Evolutionary conservation across 2,329 filamentous ascomycete genomes (phyloP), one percentile per base, ranked within the genome.

Genomic region (Leptoxyphium fumago): DNA sequence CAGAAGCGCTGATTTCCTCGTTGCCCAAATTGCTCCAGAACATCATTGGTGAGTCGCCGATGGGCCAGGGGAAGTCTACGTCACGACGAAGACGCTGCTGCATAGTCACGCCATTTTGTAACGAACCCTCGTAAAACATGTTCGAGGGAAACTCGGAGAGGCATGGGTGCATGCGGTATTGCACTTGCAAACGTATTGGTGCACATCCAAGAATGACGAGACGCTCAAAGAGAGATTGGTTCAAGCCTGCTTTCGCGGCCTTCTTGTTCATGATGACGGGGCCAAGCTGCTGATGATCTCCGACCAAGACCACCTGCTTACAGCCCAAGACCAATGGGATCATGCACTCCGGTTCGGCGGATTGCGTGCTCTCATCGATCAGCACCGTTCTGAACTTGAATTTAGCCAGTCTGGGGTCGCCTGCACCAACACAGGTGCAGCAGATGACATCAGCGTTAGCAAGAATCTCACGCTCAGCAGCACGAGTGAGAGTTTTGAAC

Each of bases 181-280:
- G 91, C 32, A 94, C 88, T 55, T 94, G 94, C 44, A 98, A 75
- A 43, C 89, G 84, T 53, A 95, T 95, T 7, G 91, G 91, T 34
- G 82, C 80, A 55, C 87, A 82, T 39, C 83, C 82, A n/a, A 96
- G 75, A 56, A 89, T 86, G 55, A 96, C 88, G 42, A 98, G 74
- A 56, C 91, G 86, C 68, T 98, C 91, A 58, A 98, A 98, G 9
- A 98, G 73, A n/a, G 89, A 96, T 64, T 96, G 91, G 65, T 96
- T 95, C 13, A 98, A 73, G 48, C 91, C 91, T 44, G 91, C 91
- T 66, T 96, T 96, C 48, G 91, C 91, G 11, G 91, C 91, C 67
- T 96, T 96, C 74, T 98, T 98, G 74, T 98, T 98, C 89, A 98
- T 98, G 61, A 98, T 96, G 56, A 98, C 91, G 1, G 91, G 91